These are phyloP conservation scores for Colletotrichum tamarilloi DNA, from an alignment of 2,329 filamentous ascomycete species.

Conservation along the genomic window DNA sequence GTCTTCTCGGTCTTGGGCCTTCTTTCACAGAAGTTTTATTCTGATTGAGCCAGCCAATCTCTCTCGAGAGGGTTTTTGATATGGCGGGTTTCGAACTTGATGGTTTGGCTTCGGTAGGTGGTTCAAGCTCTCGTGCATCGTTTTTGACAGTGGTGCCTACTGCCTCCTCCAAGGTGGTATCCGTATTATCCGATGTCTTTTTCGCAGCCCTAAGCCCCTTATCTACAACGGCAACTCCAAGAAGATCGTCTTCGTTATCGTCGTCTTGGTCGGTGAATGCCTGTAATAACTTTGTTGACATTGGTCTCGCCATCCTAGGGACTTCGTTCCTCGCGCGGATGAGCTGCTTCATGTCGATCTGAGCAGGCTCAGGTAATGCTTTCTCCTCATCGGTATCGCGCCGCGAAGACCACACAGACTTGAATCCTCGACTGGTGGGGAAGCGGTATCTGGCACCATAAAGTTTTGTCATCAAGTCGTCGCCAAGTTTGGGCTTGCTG, in stretches of 20 bases:
- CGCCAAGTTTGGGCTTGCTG: slow-evolving; percentile 37
- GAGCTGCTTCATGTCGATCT: slow-evolving; percentile 21
- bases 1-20: not conserved
- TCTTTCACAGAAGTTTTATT: not conserved
- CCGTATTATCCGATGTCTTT: not conserved
- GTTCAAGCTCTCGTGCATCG: too few species aligned
- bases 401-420: slow-evolving; percentile 34
- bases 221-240: slow-evolving; percentile 31
- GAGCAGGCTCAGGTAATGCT: not conserved
- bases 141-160: not conserved
- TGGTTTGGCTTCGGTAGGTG: not conserved
- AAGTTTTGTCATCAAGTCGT: slow-evolving; percentile 27
- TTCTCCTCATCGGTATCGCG: slow-evolving; percentile 27
- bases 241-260: slow-evolving; percentile 46
- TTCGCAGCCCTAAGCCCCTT: not conserved
- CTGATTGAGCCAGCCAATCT: not conserved
- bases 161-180: not conserved
- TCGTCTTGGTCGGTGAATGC: slow-evolving; percentile 33
- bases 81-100: not conserved
- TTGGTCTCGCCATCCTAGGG: slow-evolving; percentile 16
- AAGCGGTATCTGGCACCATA: slow-evolving; percentile 25
- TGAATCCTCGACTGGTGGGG: slow-evolving; percentile 12
- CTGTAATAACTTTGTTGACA: slow-evolving; percentile 20
- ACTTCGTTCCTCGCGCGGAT: slow-evolving; percentile 14
- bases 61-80: not conserved